Evolutionary conservation across 2,329 filamentous ascomycete species (phyloP).

Genomic region (Aureobasidium subglaciale): DNA sequence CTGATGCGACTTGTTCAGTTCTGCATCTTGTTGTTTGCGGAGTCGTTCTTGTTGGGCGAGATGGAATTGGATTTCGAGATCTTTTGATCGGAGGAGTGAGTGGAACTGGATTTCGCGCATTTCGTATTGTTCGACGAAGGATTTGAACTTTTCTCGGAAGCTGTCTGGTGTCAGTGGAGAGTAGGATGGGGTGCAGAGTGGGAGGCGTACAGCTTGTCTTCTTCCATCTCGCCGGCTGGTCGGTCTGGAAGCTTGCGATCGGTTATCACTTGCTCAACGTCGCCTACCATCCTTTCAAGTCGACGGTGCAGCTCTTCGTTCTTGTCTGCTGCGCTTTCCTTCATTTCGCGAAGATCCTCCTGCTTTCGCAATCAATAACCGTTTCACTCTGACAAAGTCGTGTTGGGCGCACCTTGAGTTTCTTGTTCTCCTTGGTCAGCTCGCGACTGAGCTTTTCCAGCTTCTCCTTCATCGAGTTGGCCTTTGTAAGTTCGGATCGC

Average conservation of each 20-base stretch:
- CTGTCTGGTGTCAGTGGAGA: slow-evolving; percentile 27
- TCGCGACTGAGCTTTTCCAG: slow-evolving; percentile 93
- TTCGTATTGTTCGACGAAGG: slow-evolving; percentile 94
- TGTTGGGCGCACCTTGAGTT: slow-evolving; percentile 67
- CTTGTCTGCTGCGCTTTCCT: slow-evolving; percentile 77
- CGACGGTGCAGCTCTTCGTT: slow-evolving; percentile 79
- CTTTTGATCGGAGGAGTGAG: slow-evolving; percentile 84
- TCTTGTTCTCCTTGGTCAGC: slow-evolving; percentile 94
- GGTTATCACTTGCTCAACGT: slow-evolving; percentile 82
- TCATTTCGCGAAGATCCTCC: slow-evolving; percentile 80
- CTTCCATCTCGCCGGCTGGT: slow-evolving; percentile 76
- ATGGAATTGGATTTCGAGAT: slow-evolving; percentile 89
- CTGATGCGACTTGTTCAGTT: slow-evolving; percentile 71
- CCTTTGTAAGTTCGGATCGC: slow-evolving; percentile 82
- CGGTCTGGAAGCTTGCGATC: slow-evolving; percentile 75
- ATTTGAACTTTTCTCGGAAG: slow-evolving; percentile 76
- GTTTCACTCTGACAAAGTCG: slow-evolving; percentile 16
- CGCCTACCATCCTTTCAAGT: slow-evolving; percentile 69
- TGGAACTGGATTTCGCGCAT: slow-evolving; percentile 91
- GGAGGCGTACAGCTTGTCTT: slow-evolving; percentile 69
- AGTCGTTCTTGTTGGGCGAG: slow-evolving; percentile 84
- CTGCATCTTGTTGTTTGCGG: slow-evolving; percentile 77
- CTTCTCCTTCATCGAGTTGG: slow-evolving; percentile 87
- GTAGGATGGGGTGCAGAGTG: background rate
- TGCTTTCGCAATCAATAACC: slow-evolving; percentile 46